Evolutionary conservation across 1,284 basidiomycete genomes (phyloP).

Genomic region (Puccinia novopanici): DNA sequence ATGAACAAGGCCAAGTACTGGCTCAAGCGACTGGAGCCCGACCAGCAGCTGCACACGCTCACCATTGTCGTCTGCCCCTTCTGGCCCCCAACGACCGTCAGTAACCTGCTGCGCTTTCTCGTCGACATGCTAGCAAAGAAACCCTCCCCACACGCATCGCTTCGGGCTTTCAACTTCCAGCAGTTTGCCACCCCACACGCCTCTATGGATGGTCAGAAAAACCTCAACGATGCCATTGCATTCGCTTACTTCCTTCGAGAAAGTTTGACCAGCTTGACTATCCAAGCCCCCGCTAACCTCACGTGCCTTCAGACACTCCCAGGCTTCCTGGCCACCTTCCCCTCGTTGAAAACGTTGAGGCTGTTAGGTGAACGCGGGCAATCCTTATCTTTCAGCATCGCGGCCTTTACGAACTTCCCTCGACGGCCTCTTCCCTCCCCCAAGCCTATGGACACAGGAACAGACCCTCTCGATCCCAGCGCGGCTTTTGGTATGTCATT

Average conservation of each 20-base stretch:
- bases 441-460: not conserved
- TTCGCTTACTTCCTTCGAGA: slow-evolving; percentile 10
- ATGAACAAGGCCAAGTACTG: slow-evolving; percentile 34
- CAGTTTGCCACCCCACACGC: not conserved
- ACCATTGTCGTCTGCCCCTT: not conserved
- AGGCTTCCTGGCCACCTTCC: slow-evolving; percentile 18
- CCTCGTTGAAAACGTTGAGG: not conserved
- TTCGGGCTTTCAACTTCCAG: slow-evolving; percentile 16
- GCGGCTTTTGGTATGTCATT: not conserved
- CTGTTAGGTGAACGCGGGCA: not conserved
- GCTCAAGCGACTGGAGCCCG: slow-evolving; percentile 18
- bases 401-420: not conserved
- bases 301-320: not conserved
- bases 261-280: not conserved
- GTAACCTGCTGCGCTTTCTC: slow-evolving; percentile 22
- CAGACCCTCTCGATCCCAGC: not conserved
- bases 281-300: not conserved
- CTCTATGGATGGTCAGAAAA: not conserved
- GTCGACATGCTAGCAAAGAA: not conserved
- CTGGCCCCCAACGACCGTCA: slow-evolving; percentile 6
- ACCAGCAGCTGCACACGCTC: slow-evolving; percentile 10
- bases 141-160: not conserved
- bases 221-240: slow-evolving; percentile 14
- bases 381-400: not conserved
- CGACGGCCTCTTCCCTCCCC: not conserved